Evolutionary conservation across 2,329 filamentous ascomycete genomes (phyloP).

Genomic region (Diaporthe eres): DNA sequence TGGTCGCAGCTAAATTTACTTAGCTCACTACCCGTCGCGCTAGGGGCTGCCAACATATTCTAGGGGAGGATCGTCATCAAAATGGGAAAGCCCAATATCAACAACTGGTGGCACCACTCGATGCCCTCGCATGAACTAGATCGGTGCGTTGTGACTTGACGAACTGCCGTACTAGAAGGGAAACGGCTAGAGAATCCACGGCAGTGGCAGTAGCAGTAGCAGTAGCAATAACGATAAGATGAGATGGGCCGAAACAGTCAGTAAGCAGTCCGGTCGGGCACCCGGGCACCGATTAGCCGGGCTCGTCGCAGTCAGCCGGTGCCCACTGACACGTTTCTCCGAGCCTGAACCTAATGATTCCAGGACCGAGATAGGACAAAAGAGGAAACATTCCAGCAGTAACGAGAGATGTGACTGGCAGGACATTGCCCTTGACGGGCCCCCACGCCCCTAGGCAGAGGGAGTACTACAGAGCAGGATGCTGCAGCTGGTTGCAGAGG

Average conservation of each 20-base stretch:
- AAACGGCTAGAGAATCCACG: constrained; percentile 19
- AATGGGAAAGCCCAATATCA: not conserved
- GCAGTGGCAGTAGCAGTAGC: constrained; percentile 5
- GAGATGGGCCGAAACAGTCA: constrained; percentile 7
- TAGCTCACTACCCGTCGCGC: constrained; percentile 13
- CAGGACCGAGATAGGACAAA: constrained; percentile 1
- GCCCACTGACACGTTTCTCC: constrained; percentile 16
- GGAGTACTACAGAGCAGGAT: not conserved
- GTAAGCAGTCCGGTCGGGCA: constrained; percentile 27
- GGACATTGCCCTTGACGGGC: not conserved
- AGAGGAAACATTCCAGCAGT: constrained; percentile 6
- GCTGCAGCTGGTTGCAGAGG: not conserved
- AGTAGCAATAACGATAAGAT: not conserved
- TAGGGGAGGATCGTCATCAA: constrained; percentile 8
- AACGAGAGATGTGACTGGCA: not conserved
- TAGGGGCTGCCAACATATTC: constrained; percentile 17
- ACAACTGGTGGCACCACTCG: constrained; percentile 12
- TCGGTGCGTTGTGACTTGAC: constrained; percentile 1
- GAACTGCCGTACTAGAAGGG: not conserved
- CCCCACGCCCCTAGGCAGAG: not conserved
- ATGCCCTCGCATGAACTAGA: constrained; percentile 13
- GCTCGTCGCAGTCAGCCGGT: constrained; percentile 19
- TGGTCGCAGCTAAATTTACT: constrained; percentile 21
- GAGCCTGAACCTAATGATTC: not conserved
- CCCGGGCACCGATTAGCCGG: constrained; percentile 13